phyloP scores from a whole-genome alignment of 225 moss, liverwort and hornwort species.

The Polytrichum commune region DNA sequence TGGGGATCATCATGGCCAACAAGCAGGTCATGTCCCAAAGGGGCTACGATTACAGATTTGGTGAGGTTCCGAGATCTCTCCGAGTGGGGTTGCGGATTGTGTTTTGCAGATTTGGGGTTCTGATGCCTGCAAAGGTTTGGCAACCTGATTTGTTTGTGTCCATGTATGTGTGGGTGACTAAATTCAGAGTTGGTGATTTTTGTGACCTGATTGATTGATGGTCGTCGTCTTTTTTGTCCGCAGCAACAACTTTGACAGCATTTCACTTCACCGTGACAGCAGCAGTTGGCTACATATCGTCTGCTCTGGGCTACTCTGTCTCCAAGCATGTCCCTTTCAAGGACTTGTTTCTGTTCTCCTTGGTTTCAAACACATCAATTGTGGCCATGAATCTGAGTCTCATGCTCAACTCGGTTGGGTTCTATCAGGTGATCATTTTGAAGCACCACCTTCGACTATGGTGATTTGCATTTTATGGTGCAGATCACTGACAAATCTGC shows the following conservation, averaged over 20 bases:
- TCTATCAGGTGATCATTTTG: slow-evolving; percentile 43
- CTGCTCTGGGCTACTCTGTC: slow-evolving; percentile 47
- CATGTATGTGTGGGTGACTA: no score
- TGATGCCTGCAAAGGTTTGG: background rate
- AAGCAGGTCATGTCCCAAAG: slow-evolving; percentile 90
- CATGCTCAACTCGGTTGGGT: slow-evolving; percentile 73
- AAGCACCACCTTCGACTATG: background rate
- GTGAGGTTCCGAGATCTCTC: slow-evolving; percentile 32
- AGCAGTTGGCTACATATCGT: slow-evolving; percentile 52
- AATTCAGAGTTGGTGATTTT: no score
- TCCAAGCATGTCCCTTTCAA: slow-evolving; percentile 62
- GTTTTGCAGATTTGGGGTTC: background rate
- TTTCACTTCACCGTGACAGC: slow-evolving; percentile 64
- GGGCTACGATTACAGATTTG: slow-evolving; percentile 87
- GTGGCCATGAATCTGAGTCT: slow-evolving; percentile 73
- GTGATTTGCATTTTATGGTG: no score
- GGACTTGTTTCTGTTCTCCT: slow-evolving; percentile 61
- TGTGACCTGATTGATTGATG: slow-evolving; percentile 12
- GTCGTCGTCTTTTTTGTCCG: slow-evolving; percentile 8
- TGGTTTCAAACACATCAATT: slow-evolving; percentile 66
- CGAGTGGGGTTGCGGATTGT: no score
- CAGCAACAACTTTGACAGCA: slow-evolving; percentile 71
- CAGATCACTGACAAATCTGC: no score
- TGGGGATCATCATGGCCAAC: slow-evolving; percentile 99
- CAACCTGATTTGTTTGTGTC: background rate